These are phyloP conservation scores for Fusarium nisikadoi DNA, from an alignment of 2,329 filamentous ascomycete species.

Conservation along the genomic window DNA sequence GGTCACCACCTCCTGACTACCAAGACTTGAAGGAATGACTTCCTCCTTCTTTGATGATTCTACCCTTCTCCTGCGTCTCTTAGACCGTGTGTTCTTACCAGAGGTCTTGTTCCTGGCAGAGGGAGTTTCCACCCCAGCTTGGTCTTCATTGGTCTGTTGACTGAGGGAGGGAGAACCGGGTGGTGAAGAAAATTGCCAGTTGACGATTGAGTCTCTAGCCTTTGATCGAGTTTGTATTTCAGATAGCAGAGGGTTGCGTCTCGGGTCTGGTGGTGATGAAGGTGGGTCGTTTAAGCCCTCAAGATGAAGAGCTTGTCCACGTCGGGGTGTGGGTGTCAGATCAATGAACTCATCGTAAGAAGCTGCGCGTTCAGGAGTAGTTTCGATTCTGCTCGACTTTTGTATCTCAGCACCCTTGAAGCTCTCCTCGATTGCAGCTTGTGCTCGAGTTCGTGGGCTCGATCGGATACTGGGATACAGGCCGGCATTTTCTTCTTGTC, in stretches of 20 bases:
- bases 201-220: constrained; percentile 46
- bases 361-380: constrained; percentile 57
- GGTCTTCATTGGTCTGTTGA: constrained; percentile 39
- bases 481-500: constrained; percentile 73
- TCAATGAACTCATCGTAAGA: constrained; percentile 64
- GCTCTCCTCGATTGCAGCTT: constrained; percentile 29
- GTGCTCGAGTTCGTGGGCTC: constrained; percentile 50
- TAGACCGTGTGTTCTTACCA: constrained; percentile 16
- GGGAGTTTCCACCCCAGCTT: constrained; percentile 13
- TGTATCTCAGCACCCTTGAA: constrained; percentile 14
- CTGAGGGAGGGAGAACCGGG: constrained; percentile 60
- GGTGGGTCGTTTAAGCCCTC: constrained; percentile 64
- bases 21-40: constrained; percentile 47
- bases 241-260: constrained; percentile 62
- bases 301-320: constrained; percentile 62
- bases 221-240: constrained; percentile 63
- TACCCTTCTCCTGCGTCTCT: constrained; percentile 30
- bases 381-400: constrained; percentile 48
- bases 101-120: constrained; percentile 1
- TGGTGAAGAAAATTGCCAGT: constrained; percentile 69
- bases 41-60: constrained; percentile 32
- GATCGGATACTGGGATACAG: constrained; percentile 76
- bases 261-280: constrained; percentile 68
- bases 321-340: constrained; percentile 70
- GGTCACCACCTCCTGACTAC: constrained; percentile 28